phyloP scores from a whole-genome alignment of 169 alveolate genomes.

The Plasmodium chabaudi region DNA sequence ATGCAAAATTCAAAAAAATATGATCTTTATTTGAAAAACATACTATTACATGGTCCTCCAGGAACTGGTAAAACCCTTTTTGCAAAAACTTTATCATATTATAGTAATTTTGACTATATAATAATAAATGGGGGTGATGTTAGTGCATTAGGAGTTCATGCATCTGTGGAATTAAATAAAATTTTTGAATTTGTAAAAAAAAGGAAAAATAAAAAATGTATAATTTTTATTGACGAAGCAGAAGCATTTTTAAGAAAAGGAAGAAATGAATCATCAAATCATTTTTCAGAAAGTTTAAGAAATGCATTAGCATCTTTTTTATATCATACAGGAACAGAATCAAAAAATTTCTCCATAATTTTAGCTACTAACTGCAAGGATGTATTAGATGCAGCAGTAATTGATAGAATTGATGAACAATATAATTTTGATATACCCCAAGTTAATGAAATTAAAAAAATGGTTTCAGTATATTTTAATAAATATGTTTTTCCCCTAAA shows the following conservation, averaged over 20 bases:
- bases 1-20: slow-evolving; percentile 92
- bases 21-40: slow-evolving; percentile 93
- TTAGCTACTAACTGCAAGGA: slow-evolving; percentile 97
- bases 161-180: slow-evolving; percentile 95
- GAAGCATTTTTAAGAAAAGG: slow-evolving; percentile 96
- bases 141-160: slow-evolving; percentile 96
- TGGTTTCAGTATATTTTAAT: slow-evolving; percentile 93
- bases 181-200: slow-evolving; percentile 96
- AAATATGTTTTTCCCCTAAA: slow-evolving; percentile 89
- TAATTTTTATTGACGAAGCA: slow-evolving; percentile 98
- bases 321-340: slow-evolving; percentile 97
- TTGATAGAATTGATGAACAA: slow-evolving; percentile 96
- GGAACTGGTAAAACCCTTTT: slow-evolving; percentile 97
- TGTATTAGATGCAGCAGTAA: slow-evolving; percentile 94
- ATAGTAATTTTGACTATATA: slow-evolving; percentile 95
- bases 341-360: slow-evolving; percentile 92
- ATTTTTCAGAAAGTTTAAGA: slow-evolving; percentile 93
- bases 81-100: slow-evolving; percentile 93
- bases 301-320: slow-evolving; percentile 94
- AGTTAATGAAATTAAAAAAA: slow-evolving; percentile 90
- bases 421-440: slow-evolving; percentile 95
- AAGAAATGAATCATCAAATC: slow-evolving; percentile 81
- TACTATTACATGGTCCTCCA: slow-evolving; percentile 96
- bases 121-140: slow-evolving; percentile 98
- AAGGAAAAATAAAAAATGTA: slow-evolving; percentile 91